phyloP scores from a whole-genome alignment of 2,329 filamentous ascomycete species.

The Pseudogymnoascus sp. region DNA sequence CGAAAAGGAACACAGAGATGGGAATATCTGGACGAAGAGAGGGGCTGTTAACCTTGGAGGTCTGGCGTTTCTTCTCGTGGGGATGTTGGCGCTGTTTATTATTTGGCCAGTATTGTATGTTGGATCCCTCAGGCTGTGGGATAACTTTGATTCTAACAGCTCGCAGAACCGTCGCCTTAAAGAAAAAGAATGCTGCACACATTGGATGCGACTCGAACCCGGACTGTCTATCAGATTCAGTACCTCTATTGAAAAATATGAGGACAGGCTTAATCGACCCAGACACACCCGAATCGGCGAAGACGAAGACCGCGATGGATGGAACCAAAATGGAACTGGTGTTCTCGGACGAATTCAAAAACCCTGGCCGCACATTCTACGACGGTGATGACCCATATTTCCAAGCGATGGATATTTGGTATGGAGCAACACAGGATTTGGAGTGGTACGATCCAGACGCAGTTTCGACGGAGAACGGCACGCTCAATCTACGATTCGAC shows the following conservation, averaged over 20 bases:
- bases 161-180: constrained; percentile 47
- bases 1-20: constrained; percentile 52
- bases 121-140: not conserved
- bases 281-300: constrained; percentile 52
- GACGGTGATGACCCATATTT: constrained; percentile 62
- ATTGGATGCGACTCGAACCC: constrained; percentile 32
- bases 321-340: constrained; percentile 56
- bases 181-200: constrained; percentile 22
- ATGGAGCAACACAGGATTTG: constrained; percentile 61
- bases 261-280: constrained; percentile 56
- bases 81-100: constrained; percentile 57
- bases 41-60: constrained; percentile 58
- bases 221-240: constrained; percentile 29
- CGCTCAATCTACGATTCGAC: constrained; percentile 56
- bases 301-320: constrained; percentile 46
- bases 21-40: constrained; percentile 56
- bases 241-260: constrained; percentile 49
- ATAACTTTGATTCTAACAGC: constrained; percentile 19
- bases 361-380: constrained; percentile 59
- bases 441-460: constrained; percentile 67
- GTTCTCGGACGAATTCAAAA: constrained; percentile 68
- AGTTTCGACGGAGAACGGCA: constrained; percentile 52
- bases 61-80: constrained; percentile 49
- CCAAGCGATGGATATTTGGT: constrained; percentile 62
- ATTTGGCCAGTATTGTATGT: constrained; percentile 61